Evolutionary conservation across 2,329 filamentous ascomycete species (phyloP), one percentile per base, ranked within the genome.

Genomic region (Aspergillus pseudoglaucus): DNA sequence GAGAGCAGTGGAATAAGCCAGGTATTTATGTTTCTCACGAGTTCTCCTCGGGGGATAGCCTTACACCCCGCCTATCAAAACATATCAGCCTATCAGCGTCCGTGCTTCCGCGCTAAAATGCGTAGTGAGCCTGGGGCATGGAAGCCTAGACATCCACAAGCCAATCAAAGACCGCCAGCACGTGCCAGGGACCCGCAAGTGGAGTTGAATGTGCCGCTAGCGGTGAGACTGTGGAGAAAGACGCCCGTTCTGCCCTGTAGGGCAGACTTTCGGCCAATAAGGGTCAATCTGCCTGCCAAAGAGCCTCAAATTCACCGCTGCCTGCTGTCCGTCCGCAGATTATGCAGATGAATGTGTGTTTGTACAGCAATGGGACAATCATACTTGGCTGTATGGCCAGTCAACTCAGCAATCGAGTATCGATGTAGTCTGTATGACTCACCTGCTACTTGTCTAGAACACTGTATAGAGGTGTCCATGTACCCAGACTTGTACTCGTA

Each of bases 221-320:
- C 32, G 37, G 18, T 35, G 23, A 39, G 9, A 20, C 4, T 12
- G 23, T 27, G 30, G 37, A 14, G 32, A 38, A 37, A 38, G 17
- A 10, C 18, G 14, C 32, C 25, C 25, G 14, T 15, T 27, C 22
- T 30, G 38, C 22, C 22, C 44, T 42, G 40, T 42, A 42, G 40
- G 40, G 40, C 40, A 42, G 25, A 30, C 14, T 25, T 8, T 12
- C 3, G 15, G 40, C 40, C 22, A 42, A 42, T 30, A 14, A 42
- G 40, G 12, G 22, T 3, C 5, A n/a, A 4, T 23, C 22, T 15
- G 9, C 20, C 22, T 23, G 20, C 6, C 25, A 22, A 39, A 39
- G 37, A 39, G 40, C 40, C 25, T 42, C 22, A 42, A 15, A 12
- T 15, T 42, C 40, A 42, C 40, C 20, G 40, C 39, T 41, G 39